These are phyloP conservation scores for Pythium vanterpoolii DNA, from an alignment of 352 stramenopile genomes.

Conservation along the genomic window DNA sequence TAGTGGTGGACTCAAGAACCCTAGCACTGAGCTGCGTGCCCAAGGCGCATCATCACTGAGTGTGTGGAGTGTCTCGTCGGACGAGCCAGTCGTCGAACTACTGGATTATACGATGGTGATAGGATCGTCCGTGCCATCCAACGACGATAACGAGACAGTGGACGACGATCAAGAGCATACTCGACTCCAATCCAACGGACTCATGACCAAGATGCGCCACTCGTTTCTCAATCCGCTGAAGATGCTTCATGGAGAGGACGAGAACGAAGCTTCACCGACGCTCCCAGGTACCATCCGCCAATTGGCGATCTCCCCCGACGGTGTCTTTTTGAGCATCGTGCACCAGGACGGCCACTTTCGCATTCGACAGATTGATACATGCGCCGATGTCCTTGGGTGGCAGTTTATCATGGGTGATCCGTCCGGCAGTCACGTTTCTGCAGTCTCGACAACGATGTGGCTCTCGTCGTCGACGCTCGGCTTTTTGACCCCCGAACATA, in stretches of 20 bases:
- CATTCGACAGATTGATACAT: slow-evolving; percentile 63
- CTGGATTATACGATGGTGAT: slow-evolving; percentile 71
- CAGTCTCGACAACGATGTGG: slow-evolving; percentile 20
- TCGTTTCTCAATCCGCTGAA: slow-evolving; percentile 25
- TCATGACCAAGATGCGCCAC: slow-evolving; percentile 14
- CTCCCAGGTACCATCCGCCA: slow-evolving; percentile 12
- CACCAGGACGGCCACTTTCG: slow-evolving; percentile 39
- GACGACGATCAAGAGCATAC: neutral
- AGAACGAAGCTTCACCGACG: neutral
- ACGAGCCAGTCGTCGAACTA: slow-evolving; percentile 45
- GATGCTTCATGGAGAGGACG: slow-evolving; percentile 10
- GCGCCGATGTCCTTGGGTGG: slow-evolving; percentile 56
- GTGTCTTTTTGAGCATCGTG: slow-evolving; percentile 52
- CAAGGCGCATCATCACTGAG: slow-evolving; percentile 57
- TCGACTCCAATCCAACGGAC: neutral
- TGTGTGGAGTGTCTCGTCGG: slow-evolving; percentile 48
- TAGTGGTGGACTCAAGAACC: slow-evolving; percentile 47
- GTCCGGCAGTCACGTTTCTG: no score
- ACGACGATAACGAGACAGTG: neutral
- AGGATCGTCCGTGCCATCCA: slow-evolving; percentile 1
- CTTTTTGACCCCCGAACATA: slow-evolving; percentile 5
- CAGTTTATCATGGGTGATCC: no score
- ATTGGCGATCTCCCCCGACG: slow-evolving; percentile 43
- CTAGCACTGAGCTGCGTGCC: slow-evolving; percentile 45
- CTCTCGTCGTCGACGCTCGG: slow-evolving; percentile 1